Percentiles rank a stretch among this genome's conserved stretches.
phyloP scores from a whole-genome alignment of 345 rosid species.

The Moricandia moricandioides region DNA sequence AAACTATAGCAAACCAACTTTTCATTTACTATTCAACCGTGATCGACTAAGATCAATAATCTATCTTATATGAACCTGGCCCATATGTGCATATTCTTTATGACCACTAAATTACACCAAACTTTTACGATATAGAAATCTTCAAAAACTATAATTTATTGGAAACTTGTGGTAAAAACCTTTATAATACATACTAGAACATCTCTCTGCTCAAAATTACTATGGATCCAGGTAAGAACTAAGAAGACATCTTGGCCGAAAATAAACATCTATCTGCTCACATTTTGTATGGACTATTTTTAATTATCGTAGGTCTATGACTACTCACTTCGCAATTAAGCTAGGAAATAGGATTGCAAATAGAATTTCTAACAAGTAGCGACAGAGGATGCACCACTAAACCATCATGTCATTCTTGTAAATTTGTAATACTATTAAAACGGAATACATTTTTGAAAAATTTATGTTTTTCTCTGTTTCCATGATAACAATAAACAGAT shows the following conservation, averaged over 20 bases:
- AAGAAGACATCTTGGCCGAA: not conserved
- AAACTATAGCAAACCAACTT: no score
- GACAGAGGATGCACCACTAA: not conserved
- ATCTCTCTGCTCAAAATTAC: not conserved
- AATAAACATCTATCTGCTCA: not conserved
- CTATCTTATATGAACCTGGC: not conserved
- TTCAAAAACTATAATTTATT: no score
- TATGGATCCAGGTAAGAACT: not conserved
- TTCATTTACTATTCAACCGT: no score
- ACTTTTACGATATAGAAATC: not conserved
- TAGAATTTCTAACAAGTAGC: no score
- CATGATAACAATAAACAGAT: slow-evolving; percentile 15
- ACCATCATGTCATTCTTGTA: not conserved
- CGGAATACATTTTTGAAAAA: no score
- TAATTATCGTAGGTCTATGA: not conserved
- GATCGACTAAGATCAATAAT: no score
- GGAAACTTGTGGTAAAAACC: not conserved
- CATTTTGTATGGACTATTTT: no score
- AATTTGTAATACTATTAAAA: no score
- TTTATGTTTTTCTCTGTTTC: no score
- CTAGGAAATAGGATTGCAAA: no score
- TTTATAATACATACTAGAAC: not conserved
- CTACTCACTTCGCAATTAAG: not conserved
- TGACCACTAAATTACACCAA: not conserved
- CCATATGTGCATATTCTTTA: not conserved